Percentiles rank a stretch among this genome's conserved stretches.
These are phyloP conservation scores for Vanderwaltozyma yarrowii DNA, from an alignment of 805 yeast genomes.

Conservation along the genomic window DNA sequence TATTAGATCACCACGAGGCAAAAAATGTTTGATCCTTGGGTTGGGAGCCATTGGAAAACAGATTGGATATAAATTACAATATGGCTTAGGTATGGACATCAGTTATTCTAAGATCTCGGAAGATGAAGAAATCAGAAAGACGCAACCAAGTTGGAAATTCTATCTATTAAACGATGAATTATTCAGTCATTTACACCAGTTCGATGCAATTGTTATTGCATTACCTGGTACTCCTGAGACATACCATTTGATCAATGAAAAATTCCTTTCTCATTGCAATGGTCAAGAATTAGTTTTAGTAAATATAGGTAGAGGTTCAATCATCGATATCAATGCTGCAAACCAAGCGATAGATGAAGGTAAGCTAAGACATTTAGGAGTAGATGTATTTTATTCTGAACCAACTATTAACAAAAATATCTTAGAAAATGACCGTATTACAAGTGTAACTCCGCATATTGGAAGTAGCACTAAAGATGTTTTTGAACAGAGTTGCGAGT, in stretches of 20 bases:
- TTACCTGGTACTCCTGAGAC: slow-evolving; percentile 50
- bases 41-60: slow-evolving; percentile 52
- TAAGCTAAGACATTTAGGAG: no score
- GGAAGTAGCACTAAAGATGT: no score
- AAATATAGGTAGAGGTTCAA: slow-evolving; percentile 57
- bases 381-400: no score
- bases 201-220: slow-evolving; percentile 45
- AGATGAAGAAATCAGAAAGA: slow-evolving; percentile 4
- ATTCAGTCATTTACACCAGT: slow-evolving; percentile 28
- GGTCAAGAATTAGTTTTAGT: slow-evolving; percentile 29
- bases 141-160: slow-evolving; percentile 28
- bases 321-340: no score
- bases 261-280: slow-evolving; percentile 27
- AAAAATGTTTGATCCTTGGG: slow-evolving; percentile 46
- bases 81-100: slow-evolving; percentile 47
- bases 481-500: no score
- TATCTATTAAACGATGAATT: slow-evolving; percentile 29
- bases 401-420: no score
- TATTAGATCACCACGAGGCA: slow-evolving; percentile 38
- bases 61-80: slow-evolving; percentile 38
- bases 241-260: slow-evolving; percentile 35
- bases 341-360: no score
- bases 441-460: no score
- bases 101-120: slow-evolving; percentile 43
- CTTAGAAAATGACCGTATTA: no score